Evolutionary conservation across 345 rosid species (phyloP).

Genomic region (Carallia brachiata): DNA sequence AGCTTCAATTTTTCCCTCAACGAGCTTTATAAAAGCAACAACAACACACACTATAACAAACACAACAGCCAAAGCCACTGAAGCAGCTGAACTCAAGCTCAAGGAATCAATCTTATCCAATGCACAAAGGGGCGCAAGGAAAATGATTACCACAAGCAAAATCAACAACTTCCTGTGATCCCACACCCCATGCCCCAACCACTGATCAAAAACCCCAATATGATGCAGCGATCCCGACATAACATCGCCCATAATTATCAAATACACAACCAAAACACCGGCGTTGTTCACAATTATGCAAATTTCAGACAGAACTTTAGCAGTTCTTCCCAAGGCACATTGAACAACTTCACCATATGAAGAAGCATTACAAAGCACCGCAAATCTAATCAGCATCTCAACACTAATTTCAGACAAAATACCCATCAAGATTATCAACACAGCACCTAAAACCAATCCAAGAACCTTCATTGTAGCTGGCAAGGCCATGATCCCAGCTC

Average conservation of each 20-base stretch:
- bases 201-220: conserved; percentile 87
- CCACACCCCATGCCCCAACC: conserved; percentile 92
- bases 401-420: conserved; percentile 83
- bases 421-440: conserved; percentile 74
- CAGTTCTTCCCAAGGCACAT: conserved; percentile 76
- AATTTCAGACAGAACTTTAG: conserved; percentile 76
- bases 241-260: conserved; percentile 92
- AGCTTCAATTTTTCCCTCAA: conserved; percentile 69
- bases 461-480: conserved; percentile 97
- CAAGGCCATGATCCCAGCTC: conserved; percentile 99
- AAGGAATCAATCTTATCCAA: conserved; percentile 87
- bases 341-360: conserved; percentile 90
- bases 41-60: conserved; percentile 75
- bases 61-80: conserved; percentile 84
- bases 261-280: conserved; percentile 87
- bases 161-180: conserved; percentile 82
- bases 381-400: conserved; percentile 66
- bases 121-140: conserved; percentile 82
- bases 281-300: conserved; percentile 90
- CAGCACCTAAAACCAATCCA: conserved; percentile 62
- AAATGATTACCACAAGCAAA: conserved; percentile 59
- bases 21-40: conserved; percentile 73
- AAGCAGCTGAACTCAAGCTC: conserved; percentile 86
- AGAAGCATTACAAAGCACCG: conserved; percentile 63
- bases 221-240: conserved; percentile 86